Conservation (phyloP, 1,284 basidiomycete species). For the Sphaerobolus stellatus region DNA sequence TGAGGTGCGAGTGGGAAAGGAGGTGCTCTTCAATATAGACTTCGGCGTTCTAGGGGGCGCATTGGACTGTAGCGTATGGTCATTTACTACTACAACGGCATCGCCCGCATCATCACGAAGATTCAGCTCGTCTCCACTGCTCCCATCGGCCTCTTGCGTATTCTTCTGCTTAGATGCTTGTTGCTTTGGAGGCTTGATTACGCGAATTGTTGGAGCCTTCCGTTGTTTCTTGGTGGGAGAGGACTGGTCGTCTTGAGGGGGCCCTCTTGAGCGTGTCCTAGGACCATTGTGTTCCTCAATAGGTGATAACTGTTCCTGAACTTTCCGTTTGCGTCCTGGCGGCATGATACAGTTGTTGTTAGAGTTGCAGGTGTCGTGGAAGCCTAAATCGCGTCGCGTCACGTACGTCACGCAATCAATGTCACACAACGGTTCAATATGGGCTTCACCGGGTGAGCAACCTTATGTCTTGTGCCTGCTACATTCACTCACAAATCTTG, state of each 20-base stretch:
- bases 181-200: neutral
- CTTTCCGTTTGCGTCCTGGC: too few relatives aligned
- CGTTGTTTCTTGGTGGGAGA: conserved; percentile 13
- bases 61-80: too few relatives aligned
- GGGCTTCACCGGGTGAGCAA: conserved; percentile 62
- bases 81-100: too few relatives aligned
- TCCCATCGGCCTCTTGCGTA: neutral
- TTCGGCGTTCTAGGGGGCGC: neutral
- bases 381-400: conserved; percentile 1
- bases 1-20: too few relatives aligned
- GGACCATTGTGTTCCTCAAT: conserved; percentile 11
- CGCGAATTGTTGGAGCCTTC: neutral
- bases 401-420: conserved; percentile 17
- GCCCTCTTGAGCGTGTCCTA: conserved; percentile 3
- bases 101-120: neutral
- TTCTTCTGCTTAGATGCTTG: conserved; percentile 1
- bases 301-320: too few relatives aligned
- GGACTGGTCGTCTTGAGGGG: conserved; percentile 12
- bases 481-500: neutral
- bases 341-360: too few relatives aligned
- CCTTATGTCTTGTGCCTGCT: neutral
- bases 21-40: too few relatives aligned
- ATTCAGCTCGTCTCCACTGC: conserved; percentile 3
- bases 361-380: conserved; percentile 49
- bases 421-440: conserved; percentile 31